These are phyloP conservation scores for Coemansia biformis DNA, from an alignment of 192 early-diverging fungal genomes.

Conservation along the genomic window DNA sequence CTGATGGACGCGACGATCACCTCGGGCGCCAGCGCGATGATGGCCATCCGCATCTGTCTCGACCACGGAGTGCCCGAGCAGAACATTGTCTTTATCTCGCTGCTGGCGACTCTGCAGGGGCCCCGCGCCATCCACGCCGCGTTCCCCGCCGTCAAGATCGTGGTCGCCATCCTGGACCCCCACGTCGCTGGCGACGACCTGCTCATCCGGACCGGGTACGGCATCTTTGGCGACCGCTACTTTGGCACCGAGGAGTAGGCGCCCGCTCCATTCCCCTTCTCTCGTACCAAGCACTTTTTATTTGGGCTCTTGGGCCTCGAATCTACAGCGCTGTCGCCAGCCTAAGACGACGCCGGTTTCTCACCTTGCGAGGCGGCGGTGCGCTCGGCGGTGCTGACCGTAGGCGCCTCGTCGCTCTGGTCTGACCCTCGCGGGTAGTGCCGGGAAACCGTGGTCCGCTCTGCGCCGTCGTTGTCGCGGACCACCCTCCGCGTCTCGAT, in stretches of 20 bases:
- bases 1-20: constrained; percentile 86
- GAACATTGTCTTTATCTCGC: constrained; percentile 78
- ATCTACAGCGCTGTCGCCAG: not conserved
- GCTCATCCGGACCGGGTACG: constrained; percentile 77
- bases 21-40: constrained; percentile 89
- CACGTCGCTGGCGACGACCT: constrained; percentile 59
- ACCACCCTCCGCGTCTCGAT: constrained; percentile 40
- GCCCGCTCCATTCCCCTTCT: too few species aligned
- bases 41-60: constrained; percentile 89
- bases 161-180: constrained; percentile 75
- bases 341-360: not conserved
- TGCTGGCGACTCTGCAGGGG: constrained; percentile 75
- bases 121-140: constrained; percentile 72
- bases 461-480: constrained; percentile 20
- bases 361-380: not conserved
- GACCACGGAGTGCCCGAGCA: constrained; percentile 86
- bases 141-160: constrained; percentile 76
- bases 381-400: constrained; percentile 1
- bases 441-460: constrained; percentile 28
- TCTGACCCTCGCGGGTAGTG: constrained; percentile 17
- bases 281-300: too few species aligned
- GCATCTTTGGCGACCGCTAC: constrained; percentile 76
- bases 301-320: too few species aligned
- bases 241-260: constrained; percentile 48
- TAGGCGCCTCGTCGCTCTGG: constrained; percentile 6